Conservation (phyloP, 805 yeast genomes). For the Candida ortonii region DNA sequence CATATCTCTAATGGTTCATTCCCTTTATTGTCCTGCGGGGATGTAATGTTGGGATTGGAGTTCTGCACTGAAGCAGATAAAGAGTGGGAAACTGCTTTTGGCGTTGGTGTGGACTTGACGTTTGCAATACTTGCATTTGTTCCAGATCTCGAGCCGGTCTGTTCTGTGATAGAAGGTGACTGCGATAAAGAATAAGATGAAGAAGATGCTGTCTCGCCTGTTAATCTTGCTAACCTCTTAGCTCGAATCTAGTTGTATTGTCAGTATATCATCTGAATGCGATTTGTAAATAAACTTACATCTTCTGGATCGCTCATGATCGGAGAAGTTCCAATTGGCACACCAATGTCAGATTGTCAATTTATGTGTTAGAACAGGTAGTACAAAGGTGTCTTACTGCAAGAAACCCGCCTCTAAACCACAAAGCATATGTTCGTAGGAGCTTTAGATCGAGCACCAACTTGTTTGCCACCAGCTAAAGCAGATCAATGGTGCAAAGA, state of each 20-base stretch:
- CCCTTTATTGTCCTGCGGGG: slow-evolving; percentile 1
- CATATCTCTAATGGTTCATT: slow-evolving; percentile 34
- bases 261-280: slow-evolving; percentile 2
- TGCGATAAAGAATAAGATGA: no score
- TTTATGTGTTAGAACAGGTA: no score
- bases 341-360: no score
- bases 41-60: background rate
- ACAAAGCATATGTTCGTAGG: no score
- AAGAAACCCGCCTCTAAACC: no score
- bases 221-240: slow-evolving; percentile 49
- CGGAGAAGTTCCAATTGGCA: background rate
- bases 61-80: background rate
- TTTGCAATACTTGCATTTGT: background rate
- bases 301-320: slow-evolving; percentile 21
- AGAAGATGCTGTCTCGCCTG: no score
- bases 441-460: no score
- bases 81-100: background rate
- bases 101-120: background rate
- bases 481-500: no score
- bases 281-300: slow-evolving; percentile 10
- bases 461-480: slow-evolving; percentile 18
- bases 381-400: no score
- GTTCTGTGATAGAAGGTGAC: slow-evolving; percentile 1
- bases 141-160: no score
- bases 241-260: slow-evolving; percentile 33